These are phyloP conservation scores for Nissolia schottii DNA, from an alignment of 306 rosid genomes.

Conservation along the genomic window DNA sequence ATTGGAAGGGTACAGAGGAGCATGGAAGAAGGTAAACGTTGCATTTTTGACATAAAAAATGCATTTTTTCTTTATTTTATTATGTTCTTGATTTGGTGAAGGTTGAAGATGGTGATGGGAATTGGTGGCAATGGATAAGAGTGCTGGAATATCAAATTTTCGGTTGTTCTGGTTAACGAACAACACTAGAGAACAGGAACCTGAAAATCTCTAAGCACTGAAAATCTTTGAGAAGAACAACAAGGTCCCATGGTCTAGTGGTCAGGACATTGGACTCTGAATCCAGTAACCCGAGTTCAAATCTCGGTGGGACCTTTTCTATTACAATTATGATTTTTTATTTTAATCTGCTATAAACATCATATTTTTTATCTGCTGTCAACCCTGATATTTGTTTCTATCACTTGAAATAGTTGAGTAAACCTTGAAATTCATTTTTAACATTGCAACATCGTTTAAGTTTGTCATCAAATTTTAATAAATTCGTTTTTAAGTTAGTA, in stretches of 20 bases:
- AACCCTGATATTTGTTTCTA: no score
- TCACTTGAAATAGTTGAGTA: no score
- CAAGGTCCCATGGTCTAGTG: slow-evolving; percentile 36
- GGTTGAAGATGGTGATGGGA: neutral
- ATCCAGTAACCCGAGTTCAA: slow-evolving; percentile 39
- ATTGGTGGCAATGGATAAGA: slow-evolving; percentile 26
- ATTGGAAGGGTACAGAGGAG: slow-evolving; percentile 16
- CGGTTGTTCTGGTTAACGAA: neutral
- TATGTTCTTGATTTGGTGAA: neutral
- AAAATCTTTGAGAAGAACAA: neutral
- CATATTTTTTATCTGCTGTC: no score
- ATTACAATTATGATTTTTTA: no score
- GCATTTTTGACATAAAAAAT: slow-evolving; percentile 37
- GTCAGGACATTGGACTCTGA: slow-evolving; percentile 41
- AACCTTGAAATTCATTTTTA: no score
- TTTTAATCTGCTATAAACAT: no score
- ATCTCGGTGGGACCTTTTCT: slow-evolving; percentile 33
- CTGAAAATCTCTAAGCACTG: neutral
- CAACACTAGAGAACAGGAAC: neutral
- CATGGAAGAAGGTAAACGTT: slow-evolving; percentile 13
- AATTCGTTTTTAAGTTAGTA: no score
- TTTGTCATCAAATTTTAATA: no score
- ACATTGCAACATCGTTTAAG: no score
- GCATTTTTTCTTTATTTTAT: neutral
- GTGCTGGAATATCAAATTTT: neutral